Evolutionary conservation across 23 red algal species (phyloP).

Genomic region (Agarophyton chilense): DNA sequence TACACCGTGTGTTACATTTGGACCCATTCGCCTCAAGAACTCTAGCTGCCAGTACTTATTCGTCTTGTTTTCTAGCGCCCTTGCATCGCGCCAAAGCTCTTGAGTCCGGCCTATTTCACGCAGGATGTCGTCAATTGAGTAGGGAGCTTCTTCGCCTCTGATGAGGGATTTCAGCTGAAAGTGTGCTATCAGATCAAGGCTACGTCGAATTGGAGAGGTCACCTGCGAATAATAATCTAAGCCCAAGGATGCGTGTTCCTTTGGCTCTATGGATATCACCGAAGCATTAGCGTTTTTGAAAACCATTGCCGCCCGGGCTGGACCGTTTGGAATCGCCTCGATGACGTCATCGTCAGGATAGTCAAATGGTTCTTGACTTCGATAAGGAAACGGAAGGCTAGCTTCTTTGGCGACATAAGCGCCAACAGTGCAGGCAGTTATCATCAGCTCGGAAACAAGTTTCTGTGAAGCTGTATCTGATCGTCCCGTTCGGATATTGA

Average conservation of each 20-base stretch:
- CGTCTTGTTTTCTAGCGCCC: constrained; percentile 42
- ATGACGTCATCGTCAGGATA: constrained; percentile 58
- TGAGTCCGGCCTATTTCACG: constrained; percentile 54
- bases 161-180: constrained; percentile 75
- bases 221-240: constrained; percentile 76
- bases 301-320: constrained; percentile 37
- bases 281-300: constrained; percentile 65
- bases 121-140: constrained; percentile 28
- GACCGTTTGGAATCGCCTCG: constrained; percentile 55
- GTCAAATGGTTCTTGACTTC: constrained; percentile 81
- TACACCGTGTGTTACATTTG: not conserved
- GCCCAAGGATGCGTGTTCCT: constrained; percentile 75
- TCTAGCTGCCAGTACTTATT: constrained; percentile 79
- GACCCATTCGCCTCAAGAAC: constrained; percentile 51
- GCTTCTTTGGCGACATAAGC: constrained; percentile 49
- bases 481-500: constrained; percentile 3
- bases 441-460: constrained; percentile 83
- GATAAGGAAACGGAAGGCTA: constrained; percentile 45
- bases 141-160: constrained; percentile 44
- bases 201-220: constrained; percentile 86
- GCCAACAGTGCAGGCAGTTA: constrained; percentile 71
- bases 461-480: constrained; percentile 42
- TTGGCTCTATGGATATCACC: constrained; percentile 37
- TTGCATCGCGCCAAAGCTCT: constrained; percentile 17
- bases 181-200: constrained; percentile 82